These are phyloP conservation scores for Salix caprea DNA, from an alignment of 345 rosid genomes.

Conservation along the genomic window DNA sequence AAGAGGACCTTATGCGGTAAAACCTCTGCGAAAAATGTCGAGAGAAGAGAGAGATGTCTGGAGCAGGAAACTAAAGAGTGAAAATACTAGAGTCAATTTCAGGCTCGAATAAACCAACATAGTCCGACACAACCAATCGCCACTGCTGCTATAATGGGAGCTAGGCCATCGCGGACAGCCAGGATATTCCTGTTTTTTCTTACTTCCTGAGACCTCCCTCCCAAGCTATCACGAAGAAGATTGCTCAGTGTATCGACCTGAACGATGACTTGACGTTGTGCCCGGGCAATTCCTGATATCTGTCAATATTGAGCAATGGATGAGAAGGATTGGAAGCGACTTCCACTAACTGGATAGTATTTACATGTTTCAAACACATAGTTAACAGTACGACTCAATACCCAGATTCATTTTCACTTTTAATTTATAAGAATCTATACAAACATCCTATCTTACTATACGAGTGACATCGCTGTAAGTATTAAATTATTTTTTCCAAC, in stretches of 20 bases:
- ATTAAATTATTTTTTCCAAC: not conserved
- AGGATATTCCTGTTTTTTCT: constrained; percentile 31
- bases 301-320: constrained; percentile 23
- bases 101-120: constrained; percentile 45
- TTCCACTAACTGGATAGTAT: not conserved
- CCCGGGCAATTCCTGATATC: constrained; percentile 56
- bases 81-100: constrained; percentile 24
- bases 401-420: not conserved
- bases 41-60: not conserved
- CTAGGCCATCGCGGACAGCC: constrained; percentile 37
- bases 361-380: not conserved
- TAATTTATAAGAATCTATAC: not conserved
- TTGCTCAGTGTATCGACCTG: constrained; percentile 61
- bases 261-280: constrained; percentile 77
- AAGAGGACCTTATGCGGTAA: not conserved
- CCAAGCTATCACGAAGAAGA: constrained; percentile 47
- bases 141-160: constrained; percentile 37
- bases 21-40: not conserved
- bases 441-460: not conserved
- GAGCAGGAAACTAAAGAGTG: not conserved
- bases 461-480: not conserved
- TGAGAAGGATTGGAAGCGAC: constrained; percentile 11
- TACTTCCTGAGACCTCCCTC: constrained; percentile 38
- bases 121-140: constrained; percentile 67
- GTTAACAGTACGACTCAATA: not conserved